Base-by-base conservation (phyloP, 805 yeast species). In the Pichia heedii region DNA sequence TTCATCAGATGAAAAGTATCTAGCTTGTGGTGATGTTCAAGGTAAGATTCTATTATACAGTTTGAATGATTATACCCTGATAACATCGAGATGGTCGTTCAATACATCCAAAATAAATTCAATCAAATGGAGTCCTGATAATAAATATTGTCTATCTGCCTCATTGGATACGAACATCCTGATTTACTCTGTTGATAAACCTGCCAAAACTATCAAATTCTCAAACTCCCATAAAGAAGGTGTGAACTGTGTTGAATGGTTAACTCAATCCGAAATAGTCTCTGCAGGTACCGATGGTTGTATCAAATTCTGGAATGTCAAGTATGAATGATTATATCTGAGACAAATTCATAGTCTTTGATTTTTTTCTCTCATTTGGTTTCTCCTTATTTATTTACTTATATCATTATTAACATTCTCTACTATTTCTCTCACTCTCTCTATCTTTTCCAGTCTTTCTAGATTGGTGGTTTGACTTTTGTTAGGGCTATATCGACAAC, bases 1-100 rank as follows among this genome's bases (percentile, higher is more conserved):
- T 24, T 85, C 96, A 1, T 90, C 87, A 4, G 70, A 80, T 52
- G 84, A 77, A 8, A 61, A 69, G 44, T 74, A 66, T 47, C 69
- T 83, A 16, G 97, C 97, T 1, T 84, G 82, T 22, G 97, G 96
- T 41, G 97, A 89, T 55, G 70, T 71, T 5, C 70, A 82, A 42
- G 98, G 98, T 29, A 93, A 90, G 61, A 86, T 88, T 50, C 64
- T 81, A n/a, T 69, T 89, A 32, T 87, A 77, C 62, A 71, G 77
- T 50, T 59, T 78, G 7, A 60, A 59, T 2, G 79, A 77, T 33
- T 74, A 68, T 40, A 52, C 72, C 3, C 65, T 85, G 8, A 72
- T 79, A 32, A 87, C 97, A 2, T 77, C 94, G 0, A 76, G 97
- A 58, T 93, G 99, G 99, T 81, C 95, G 0, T 90, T 86, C 78